Evolutionary conservation across 2,329 filamentous ascomycete genomes (phyloP), one percentile per base, ranked within the genome.

Genomic region (Arthrinium phaeospermum): DNA sequence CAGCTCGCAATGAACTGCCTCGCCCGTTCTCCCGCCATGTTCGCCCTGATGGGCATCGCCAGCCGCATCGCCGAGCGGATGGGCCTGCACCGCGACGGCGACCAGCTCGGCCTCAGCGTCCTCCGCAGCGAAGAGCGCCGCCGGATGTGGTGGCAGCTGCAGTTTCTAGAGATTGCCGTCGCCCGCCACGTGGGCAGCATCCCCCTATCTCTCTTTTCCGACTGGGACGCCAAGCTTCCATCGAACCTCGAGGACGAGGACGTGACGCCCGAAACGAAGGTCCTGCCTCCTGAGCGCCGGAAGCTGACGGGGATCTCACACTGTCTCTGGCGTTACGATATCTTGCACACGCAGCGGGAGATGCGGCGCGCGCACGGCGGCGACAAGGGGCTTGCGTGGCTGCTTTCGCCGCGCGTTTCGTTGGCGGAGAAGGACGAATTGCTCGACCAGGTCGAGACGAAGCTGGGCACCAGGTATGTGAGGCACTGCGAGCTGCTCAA

Each of bases 91-190:
- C 71, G 71, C 37, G 71, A 72, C 19, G 71, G 71, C 16, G 69
- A 49, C 71, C 6, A 47, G 34, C 67, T 72, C 14, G 49, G 71
- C 4, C 64, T 72, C 19, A 47, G 67, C 37, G 67, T 61, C 12
- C 19, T 57, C 3, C 46, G 61, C 37, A 69, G 67, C 16, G 71
- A 72, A 19, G 71, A 72, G 30, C 64, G 67, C 46, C 27, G 71
- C 30, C 71, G 71, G n/a, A 49, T 72, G 22, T 72, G 71, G 71
- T 72, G 71, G 71, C 71, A 72, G 12, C 41, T 72, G 67, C 71
- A 72, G 37, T 69, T 69, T 12, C 47, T 72, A 1, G 71, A 72
- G 41, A 27, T 72, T 14, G 69, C 69, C 24, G 24, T 72, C 1
- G 64, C 71, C 4, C 27, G 51, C n/a, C 44, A 46, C 5, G 47